Base-by-base conservation (phyloP, 805 yeast genomes). In the Suhomyces pyralidae region DNA sequence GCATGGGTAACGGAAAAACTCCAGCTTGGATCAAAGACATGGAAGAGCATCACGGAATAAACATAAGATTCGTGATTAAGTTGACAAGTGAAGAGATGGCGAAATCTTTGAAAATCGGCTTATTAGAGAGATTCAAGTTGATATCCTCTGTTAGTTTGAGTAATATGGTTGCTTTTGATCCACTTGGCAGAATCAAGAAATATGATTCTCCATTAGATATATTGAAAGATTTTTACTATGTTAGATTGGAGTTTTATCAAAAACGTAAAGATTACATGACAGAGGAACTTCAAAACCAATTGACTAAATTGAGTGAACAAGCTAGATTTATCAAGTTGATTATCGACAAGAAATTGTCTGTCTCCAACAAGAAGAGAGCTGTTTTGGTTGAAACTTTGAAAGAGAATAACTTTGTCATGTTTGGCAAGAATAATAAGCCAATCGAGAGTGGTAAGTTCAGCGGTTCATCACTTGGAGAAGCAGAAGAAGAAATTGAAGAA, bases 161-260 rank as follows among this genome's bases (percentile, higher is more conserved):
- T 45, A 94, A 94, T 67, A 92, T 94, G 97, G 97, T 94, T 51
- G 96, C 97, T 0, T 94, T 94, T 71, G 97, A 94, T 71, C 82
- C 96, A 3, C 80, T 80, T 46, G 97, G 97, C 38, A 82, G 92
- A 58, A 89, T 94, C 61, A 88, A 87, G 65, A 90, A 83, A 67
- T 94, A 91, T 68, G 87, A 85, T 10, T 76, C 77, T 48, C 87
- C 86, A 2, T 81, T 82, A 57, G 93, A 90, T 45, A 93, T 94
- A 48, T 75, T 94, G 59, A 79, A 78, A 54, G 98, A 93, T 59
- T 94, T 87, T 68, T 94, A 86, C 67, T 86, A 79, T 61, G 88
- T 94, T 12, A 81, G 99, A 63, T 75, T 94, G 56, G 97, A 92
- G 54, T 90, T 78, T 67, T 94, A 94, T 68, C 97, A 91, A 73